Evolutionary conservation across 2,329 filamentous ascomycete species (phyloP), one percentile per base, ranked within the genome.

Genomic region (Alternaria novae-zelandiae): DNA sequence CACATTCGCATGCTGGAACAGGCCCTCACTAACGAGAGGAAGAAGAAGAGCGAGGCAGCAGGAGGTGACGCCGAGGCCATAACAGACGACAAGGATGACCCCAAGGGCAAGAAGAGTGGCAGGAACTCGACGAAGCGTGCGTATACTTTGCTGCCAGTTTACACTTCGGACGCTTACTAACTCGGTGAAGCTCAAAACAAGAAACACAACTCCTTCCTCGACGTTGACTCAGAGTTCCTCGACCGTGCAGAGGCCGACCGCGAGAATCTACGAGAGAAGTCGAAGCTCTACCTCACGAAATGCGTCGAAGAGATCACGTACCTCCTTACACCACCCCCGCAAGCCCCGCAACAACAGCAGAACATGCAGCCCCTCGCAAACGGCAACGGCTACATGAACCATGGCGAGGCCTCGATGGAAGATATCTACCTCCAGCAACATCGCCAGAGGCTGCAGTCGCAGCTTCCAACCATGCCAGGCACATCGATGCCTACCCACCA

Each of bases 1-100:
- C 96, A 97, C 77, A 91, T 98, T 63, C 86, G 89, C 58, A 93
- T 98, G 82, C 86, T 98, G 66, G 94, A 98, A 82, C 89, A 90
- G 73, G 96, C 95, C 67, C 85, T 97, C 74, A 94, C 91, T 81
- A 91, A 93, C 67, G 93, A 97, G 82, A 87, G 92, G 21, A 91
- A 94, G 82, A 85, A 88, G 65, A 91, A 84, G 76, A 82, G 82
- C 66, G 76, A 82, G 45, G 79, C 78, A n/a, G 82, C 81, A 58
- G 84, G 83, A 43, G 83, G 84, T 57, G 82, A 90, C 68, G 82
- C 86, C 17, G 62, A 69, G 47, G 83, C 85, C 23, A 83, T 79
- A 54, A 81, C 63, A 75, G 85, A 81, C 23, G 74, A 59, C 30
- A 63, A 78, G 50, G 72, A 74, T 53, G 77, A 80, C 45, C 54